Conservation (phyloP, 2,329 filamentous ascomycete species). For the Sporothrix schenckii region DNA sequence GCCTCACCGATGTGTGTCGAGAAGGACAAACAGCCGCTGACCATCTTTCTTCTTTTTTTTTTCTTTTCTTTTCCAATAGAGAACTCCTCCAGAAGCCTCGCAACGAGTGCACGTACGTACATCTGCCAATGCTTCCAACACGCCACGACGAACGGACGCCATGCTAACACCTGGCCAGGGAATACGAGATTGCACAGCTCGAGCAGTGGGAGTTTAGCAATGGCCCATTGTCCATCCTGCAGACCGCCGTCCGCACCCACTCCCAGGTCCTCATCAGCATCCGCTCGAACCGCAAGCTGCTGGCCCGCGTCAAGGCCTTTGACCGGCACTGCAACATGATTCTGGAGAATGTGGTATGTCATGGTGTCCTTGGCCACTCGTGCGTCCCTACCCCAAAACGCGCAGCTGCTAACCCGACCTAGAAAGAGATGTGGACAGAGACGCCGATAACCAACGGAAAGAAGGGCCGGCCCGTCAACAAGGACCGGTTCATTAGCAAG, state of each 20-base stretch:
- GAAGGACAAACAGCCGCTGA: neutral
- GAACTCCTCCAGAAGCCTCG: constrained; percentile 37
- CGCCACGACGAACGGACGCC: too few relatives aligned
- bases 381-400: neutral
- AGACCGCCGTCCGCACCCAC: constrained; percentile 93
- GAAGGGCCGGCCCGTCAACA: constrained; percentile 89
- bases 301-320: constrained; percentile 97
- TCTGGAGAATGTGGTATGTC: constrained; percentile 42
- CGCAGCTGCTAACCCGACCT: neutral
- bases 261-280: constrained; percentile 96
- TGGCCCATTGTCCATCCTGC: constrained; percentile 78
- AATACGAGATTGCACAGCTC: constrained; percentile 84
- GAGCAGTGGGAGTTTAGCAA: constrained; percentile 59
- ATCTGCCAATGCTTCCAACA: neutral
- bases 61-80: constrained; percentile 24
- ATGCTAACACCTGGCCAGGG: constrained; percentile 53
- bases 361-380: neutral
- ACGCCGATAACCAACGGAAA: constrained; percentile 83
- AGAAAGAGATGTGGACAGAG: constrained; percentile 99
- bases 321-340: constrained; percentile 96
- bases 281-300: constrained; percentile 96
- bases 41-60: neutral
- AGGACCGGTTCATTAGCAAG: constrained; percentile 97
- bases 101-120: constrained; percentile 37
- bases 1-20: neutral